Conservation (phyloP, 805 yeast genomes). For the Saccharomycopsis synnaedendra region DNA sequence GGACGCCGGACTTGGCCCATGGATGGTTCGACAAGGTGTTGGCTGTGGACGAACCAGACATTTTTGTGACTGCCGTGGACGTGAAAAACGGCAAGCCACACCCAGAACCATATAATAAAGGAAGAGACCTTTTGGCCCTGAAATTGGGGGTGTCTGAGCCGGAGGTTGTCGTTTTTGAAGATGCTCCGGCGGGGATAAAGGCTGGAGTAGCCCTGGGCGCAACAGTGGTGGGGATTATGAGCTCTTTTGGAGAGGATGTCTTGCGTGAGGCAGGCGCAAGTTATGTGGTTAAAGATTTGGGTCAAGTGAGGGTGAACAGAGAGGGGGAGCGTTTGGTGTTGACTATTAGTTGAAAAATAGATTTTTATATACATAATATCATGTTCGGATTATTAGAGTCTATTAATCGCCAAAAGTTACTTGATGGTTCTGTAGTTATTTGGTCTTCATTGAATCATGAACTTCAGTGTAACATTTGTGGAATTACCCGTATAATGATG, state of each 20-base stretch:
- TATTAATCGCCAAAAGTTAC: too few relatives aligned
- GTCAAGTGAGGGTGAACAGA: conserved; percentile 45
- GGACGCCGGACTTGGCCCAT: conserved; percentile 65
- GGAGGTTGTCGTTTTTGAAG: conserved; percentile 65
- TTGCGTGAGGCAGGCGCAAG: conserved; percentile 72
- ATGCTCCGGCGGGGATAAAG: conserved; percentile 78
- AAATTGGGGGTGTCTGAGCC: conserved; percentile 27
- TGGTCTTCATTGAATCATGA: too few relatives aligned
- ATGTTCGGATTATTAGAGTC: too few relatives aligned
- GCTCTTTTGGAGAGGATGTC: conserved; percentile 52
- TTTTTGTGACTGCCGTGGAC: conserved; percentile 74
- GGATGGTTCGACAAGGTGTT: conserved; percentile 61
- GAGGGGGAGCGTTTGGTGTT: conserved; percentile 22
- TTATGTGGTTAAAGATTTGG: conserved; percentile 67
- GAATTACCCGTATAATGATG: too few relatives aligned
- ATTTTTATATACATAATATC: too few relatives aligned
- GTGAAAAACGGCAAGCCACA: conserved; percentile 76
- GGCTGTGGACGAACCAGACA: conserved; percentile 50
- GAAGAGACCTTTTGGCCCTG: conserved; percentile 25
- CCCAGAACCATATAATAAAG: conserved; percentile 70
- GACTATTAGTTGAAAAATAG: too few relatives aligned
- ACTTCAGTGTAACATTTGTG: too few relatives aligned
- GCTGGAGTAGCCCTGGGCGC: conserved; percentile 84
- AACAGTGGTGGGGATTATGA: conserved; percentile 71
- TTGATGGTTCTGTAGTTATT: too few relatives aligned